phyloP scores from a whole-genome alignment of 495 filamentous ascomycete species.

The Penicillium verhagenii region DNA sequence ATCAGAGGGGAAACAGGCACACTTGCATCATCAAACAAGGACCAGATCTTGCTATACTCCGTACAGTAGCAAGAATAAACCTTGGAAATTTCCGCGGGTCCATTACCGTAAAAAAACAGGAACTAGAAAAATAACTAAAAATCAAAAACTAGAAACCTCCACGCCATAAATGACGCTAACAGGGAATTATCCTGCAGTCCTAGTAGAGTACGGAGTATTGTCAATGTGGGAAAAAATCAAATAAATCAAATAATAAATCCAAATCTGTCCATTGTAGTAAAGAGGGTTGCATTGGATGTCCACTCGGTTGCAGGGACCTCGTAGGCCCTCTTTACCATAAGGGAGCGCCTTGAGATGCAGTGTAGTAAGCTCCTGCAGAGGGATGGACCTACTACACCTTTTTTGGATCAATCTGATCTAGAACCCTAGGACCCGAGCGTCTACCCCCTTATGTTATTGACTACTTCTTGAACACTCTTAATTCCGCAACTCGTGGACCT shows the following conservation, averaged over 20 bases:
- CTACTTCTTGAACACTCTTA: conserved; percentile 3
- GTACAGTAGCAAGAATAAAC: not conserved
- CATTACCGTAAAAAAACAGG: not conserved
- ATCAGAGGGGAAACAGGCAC: conserved; percentile 2
- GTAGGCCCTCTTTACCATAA: conserved; percentile 9
- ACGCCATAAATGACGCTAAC: not conserved
- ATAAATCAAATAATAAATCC: conserved; percentile 9
- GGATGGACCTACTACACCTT: conserved; percentile 10
- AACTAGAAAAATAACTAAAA: not conserved
- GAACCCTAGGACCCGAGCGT: conserved; percentile 9
- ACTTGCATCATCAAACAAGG: conserved; percentile 1
- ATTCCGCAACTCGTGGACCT: conserved; percentile 16
- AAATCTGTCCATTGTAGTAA: too few species aligned
- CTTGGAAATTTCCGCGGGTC: not conserved
- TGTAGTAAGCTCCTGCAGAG: conserved; percentile 25
- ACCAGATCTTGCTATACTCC: not conserved
- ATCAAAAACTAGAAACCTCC: not conserved
- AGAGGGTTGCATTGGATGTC: conserved; percentile 22
- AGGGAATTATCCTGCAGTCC: not conserved
- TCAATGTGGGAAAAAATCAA: conserved; percentile 2
- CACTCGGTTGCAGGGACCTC: conserved; percentile 27
- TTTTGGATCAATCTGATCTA: conserved; percentile 27
- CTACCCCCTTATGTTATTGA: conserved; percentile 12
- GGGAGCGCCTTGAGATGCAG: conserved; percentile 20
- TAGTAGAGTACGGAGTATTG: not conserved